Base-by-base conservation (phyloP, 2,329 filamentous ascomycete species). In the Fusarium torulosum region DNA sequence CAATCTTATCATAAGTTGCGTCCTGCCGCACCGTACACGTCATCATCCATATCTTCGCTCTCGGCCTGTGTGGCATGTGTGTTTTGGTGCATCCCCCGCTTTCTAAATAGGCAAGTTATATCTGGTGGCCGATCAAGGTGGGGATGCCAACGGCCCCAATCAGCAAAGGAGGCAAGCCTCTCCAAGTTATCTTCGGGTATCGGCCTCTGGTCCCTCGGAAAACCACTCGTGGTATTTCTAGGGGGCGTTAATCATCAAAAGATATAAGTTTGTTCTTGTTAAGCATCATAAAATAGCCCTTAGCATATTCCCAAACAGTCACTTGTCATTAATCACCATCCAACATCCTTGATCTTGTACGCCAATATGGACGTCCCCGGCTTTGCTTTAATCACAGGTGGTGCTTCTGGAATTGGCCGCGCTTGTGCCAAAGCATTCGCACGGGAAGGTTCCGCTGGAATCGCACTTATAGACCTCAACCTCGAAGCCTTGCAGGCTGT, bases 371-470 rank as follows among this genome's bases (percentile, higher is more conserved):
- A 74, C 5, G 67, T 74, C 6, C 76, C 79, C 0, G 76, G 75
- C 1, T 77, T 70, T 11, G 75, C 75, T 19, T 21, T 78, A 0
- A 63, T 78, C 3, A 76, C 75, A 1, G 76, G 76, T 20, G 74
- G 74, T 4, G 76, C 70, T 1, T 77, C 75, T 14, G 76, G 76
- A 1, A 76, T 78, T 11, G 76, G 75, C 17, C 69, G 61, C 17
- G 76, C 75, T 10, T 77, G 74, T 17, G 75, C 75, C 17, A 56
- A 43, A 8, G 73, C 73, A 0, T 77, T 77, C 19, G 73, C 72
- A 2, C 44, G 42, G 3, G 75, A 77, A 25, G 75, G 75, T 1
- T 53, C 72, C 1, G 73, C 74, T 2, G 75, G 76, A 6, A 59
- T 77, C 3, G 74, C 70, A 2, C 59, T 77, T 1, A 44, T 76